Percentiles rank a stretch among this genome's conserved stretches.
These are phyloP conservation scores for Coleophoma crateriformis DNA, from an alignment of 2,329 filamentous ascomycete species.

Conservation along the genomic window DNA sequence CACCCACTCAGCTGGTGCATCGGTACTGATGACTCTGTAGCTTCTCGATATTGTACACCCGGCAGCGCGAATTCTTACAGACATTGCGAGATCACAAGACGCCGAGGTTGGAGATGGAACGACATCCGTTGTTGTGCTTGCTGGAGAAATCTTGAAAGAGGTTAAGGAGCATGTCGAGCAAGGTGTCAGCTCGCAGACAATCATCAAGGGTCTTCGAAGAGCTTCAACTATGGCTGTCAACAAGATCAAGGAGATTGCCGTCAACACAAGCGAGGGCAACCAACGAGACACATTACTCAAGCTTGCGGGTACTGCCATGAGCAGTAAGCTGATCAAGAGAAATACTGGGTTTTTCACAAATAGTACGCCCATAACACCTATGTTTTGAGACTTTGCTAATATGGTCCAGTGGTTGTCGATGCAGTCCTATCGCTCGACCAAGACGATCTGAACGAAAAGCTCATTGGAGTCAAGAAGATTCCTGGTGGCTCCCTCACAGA, in stretches of 20 bases:
- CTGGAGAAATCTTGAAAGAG: constrained; percentile 97
- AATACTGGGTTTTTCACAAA: constrained; percentile 97
- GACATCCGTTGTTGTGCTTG: constrained; percentile 92
- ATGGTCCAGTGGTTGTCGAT: constrained; percentile 81
- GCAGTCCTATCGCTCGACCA: constrained; percentile 94
- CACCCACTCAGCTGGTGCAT: neutral
- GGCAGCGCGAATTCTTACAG: constrained; percentile 92
- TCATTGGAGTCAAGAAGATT: constrained; percentile 98
- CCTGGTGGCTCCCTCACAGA: constrained; percentile 94
- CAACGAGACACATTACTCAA: constrained; percentile 84
- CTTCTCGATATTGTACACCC: constrained; percentile 98
- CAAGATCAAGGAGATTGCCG: constrained; percentile 96
- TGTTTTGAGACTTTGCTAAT: constrained; percentile 21
- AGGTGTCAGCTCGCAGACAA: constrained; percentile 93
- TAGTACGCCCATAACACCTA: constrained; percentile 51
- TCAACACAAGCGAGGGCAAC: constrained; percentile 76
- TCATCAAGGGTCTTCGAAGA: constrained; percentile 91
- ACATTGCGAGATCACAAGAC: constrained; percentile 98
- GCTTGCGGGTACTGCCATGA: constrained; percentile 94
- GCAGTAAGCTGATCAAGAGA: constrained; percentile 97
- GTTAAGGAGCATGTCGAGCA: constrained; percentile 94
- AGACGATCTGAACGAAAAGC: constrained; percentile 93
- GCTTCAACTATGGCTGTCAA: constrained; percentile 89
- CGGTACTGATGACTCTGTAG: constrained; percentile 36
- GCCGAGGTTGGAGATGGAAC: constrained; percentile 98